Percentiles rank a stretch among this genome's conserved stretches.
Conservation (phyloP, 2,329 filamentous ascomycete genomes). For the Penicillium brasilianum region DNA sequence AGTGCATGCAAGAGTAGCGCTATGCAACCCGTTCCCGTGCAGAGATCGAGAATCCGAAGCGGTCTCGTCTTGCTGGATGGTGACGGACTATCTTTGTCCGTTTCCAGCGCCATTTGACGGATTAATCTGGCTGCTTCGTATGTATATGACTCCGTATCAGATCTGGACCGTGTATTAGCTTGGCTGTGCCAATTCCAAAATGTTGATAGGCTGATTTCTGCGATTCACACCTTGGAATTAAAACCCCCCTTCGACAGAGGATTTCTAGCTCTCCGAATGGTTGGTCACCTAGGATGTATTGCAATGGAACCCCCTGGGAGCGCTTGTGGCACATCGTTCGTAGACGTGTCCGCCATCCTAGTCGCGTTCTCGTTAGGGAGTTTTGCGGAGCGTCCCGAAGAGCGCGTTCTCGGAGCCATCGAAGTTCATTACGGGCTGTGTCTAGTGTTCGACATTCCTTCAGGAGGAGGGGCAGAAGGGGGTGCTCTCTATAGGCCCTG, state of each 20-base stretch:
- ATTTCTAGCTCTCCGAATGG: slow-evolving; percentile 87
- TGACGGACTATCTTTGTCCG: not conserved
- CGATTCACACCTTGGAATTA: slow-evolving; percentile 71
- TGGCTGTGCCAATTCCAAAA: not conserved
- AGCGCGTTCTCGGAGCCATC: slow-evolving; percentile 52
- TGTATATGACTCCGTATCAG: slow-evolving; percentile 74
- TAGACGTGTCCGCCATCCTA: slow-evolving; percentile 41
- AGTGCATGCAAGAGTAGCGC: slow-evolving; percentile 73
- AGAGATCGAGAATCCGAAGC: slow-evolving; percentile 78
- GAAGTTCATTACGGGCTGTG: slow-evolving; percentile 53
- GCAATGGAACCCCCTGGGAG: slow-evolving; percentile 73
- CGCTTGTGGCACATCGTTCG: slow-evolving; percentile 48
- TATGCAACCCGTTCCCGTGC: slow-evolving; percentile 91
- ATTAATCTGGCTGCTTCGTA: slow-evolving; percentile 59
- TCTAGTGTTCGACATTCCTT: slow-evolving; percentile 50
- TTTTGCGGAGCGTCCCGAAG: slow-evolving; percentile 22
- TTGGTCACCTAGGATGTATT: slow-evolving; percentile 87
- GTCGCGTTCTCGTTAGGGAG: slow-evolving; percentile 4
- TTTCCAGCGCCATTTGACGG: slow-evolving; percentile 20
- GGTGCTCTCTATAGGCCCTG: slow-evolving; percentile 41
- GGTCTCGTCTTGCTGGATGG: slow-evolving; percentile 17
- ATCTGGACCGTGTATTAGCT: slow-evolving; percentile 40
- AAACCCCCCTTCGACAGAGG: slow-evolving; percentile 72
- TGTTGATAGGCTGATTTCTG: not conserved
- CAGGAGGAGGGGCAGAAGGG: slow-evolving; percentile 49